These are phyloP conservation scores for Solioccasus polychromus DNA, from an alignment of 768 basidiomycete genomes.

Conservation along the genomic window DNA sequence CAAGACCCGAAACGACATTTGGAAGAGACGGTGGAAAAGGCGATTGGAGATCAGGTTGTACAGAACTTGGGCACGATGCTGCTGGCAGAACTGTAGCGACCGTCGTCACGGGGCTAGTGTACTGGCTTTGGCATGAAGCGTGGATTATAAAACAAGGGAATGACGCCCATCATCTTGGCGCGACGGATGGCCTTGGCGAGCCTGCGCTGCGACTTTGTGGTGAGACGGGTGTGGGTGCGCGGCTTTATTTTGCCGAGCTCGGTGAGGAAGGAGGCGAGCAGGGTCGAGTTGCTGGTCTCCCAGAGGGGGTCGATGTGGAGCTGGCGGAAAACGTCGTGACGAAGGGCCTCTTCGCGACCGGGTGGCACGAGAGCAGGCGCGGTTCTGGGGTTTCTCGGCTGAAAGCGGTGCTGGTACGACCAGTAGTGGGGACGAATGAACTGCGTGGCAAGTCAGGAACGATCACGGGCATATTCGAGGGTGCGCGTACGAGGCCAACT, in stretches of 20 bases:
- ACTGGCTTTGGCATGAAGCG: slow-evolving; percentile 23
- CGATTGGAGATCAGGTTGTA: slow-evolving; percentile 96
- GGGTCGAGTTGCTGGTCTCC: slow-evolving; percentile 56
- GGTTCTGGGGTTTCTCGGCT: slow-evolving; percentile 13
- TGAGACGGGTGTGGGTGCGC: slow-evolving; percentile 69
- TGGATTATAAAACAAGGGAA: slow-evolving; percentile 48
- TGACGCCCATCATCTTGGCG: slow-evolving; percentile 88
- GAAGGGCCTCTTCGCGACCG: slow-evolving; percentile 47
- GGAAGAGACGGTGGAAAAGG: slow-evolving; percentile 96
- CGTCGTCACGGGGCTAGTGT: not conserved
- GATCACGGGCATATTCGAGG: not conserved
- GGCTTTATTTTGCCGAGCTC: slow-evolving; percentile 79
- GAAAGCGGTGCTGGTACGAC: slow-evolving; percentile 36
- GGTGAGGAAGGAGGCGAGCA: slow-evolving; percentile 59
- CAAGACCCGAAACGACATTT: slow-evolving; percentile 98
- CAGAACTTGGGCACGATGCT: slow-evolving; percentile 95
- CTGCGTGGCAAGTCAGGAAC: slow-evolving; percentile 23
- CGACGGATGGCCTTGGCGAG: slow-evolving; percentile 84
- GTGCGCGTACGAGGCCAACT: slow-evolving; percentile 20
- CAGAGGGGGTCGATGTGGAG: slow-evolving; percentile 71
- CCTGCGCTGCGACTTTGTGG: slow-evolving; percentile 73
- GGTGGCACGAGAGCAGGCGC: slow-evolving; percentile 53
- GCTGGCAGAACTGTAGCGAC: slow-evolving; percentile 75
- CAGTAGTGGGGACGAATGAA: slow-evolving; percentile 48
- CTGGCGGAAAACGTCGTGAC: slow-evolving; percentile 67